A percentile compares a stretch with the other conserved stretches of the same genome.
These are phyloP conservation scores for Aspergillus floridensis DNA, from an alignment of 2,329 filamentous ascomycete species.

Conservation along the genomic window DNA sequence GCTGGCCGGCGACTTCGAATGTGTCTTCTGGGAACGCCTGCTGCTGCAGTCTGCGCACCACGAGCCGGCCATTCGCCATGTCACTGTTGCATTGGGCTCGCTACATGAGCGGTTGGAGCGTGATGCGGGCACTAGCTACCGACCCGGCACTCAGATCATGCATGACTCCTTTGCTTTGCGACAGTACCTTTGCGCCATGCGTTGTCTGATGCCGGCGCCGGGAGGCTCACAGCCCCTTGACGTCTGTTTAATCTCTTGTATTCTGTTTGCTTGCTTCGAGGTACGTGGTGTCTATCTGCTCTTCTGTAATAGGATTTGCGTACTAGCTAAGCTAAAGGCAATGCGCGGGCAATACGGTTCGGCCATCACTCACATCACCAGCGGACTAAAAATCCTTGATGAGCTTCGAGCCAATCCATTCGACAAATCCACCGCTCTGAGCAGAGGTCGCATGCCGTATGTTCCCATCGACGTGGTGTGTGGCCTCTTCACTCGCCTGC, in stretches of 20 bases:
- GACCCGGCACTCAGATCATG: neutral
- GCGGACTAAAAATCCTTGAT: neutral
- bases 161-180: neutral
- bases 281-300: neutral
- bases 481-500: neutral
- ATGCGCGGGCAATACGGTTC: neutral
- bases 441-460: neutral
- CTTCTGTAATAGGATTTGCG: neutral
- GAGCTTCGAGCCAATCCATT: neutral
- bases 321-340: neutral
- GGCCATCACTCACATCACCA: constrained; percentile 1
- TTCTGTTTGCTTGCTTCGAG: neutral
- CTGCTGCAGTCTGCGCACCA: constrained; percentile 1
- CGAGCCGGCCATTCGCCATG: neutral
- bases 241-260: neutral
- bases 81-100: neutral
- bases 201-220: neutral
- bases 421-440: neutral
- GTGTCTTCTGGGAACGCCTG: neutral
- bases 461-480: neutral
- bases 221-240: neutral
- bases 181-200: neutral
- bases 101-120: neutral
- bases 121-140: neutral
- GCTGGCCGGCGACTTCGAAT: constrained; percentile 1